Base-by-base conservation (phyloP, 306 rosid species). In the Rosa lucieae region DNA sequence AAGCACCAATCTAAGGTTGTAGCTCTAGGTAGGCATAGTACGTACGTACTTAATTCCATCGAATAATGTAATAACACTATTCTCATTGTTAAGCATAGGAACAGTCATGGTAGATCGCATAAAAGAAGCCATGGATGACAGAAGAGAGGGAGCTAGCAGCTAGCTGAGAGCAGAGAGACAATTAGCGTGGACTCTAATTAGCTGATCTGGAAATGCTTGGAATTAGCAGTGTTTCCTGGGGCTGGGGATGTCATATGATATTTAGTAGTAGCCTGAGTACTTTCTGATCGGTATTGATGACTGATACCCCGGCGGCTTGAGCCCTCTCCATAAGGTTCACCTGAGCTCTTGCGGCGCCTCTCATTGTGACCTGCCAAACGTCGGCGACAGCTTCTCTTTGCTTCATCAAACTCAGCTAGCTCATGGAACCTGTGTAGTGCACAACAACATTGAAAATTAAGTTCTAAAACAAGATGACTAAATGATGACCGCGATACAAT, bases 321-420 rank as follows among this genome's bases (percentile, higher is more conserved):
- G 77, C 88, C 82, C 67, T 92, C 97, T 61, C 81, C 94, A 40
- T 75, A 82, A 69, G 78, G 78, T 69, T 90, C 92, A 5, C 51
- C 67, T 11, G 79, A 26, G 81, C 80, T 86, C 82, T 88, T 94
- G 75, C 97, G 84, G 70, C 97, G 93, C 20, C 97, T 79, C 84
- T 94, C 97, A 6, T 94, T 94, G 81, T 94, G 99, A 35, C 93
- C 91, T 0, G 97, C 97, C 81, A 94, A 78, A 71, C 97, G 92
- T 76, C 89, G 78, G 21, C 99, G 90, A 70, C 99, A 94, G 79
- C 99, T 94, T 79, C 99, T 85, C 85, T 94, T 94, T 8, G 97
- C 84, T 72, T 94, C 99, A 77, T 94, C 97, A 79, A 94, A 94
- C 82, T 92, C 97, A 0, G 82, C 76, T 61, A 91, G 48, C 78